These are phyloP conservation scores for Dillenia turbinata DNA, from an alignment of 164 flowering plant genomes.

Conservation along the genomic window DNA sequence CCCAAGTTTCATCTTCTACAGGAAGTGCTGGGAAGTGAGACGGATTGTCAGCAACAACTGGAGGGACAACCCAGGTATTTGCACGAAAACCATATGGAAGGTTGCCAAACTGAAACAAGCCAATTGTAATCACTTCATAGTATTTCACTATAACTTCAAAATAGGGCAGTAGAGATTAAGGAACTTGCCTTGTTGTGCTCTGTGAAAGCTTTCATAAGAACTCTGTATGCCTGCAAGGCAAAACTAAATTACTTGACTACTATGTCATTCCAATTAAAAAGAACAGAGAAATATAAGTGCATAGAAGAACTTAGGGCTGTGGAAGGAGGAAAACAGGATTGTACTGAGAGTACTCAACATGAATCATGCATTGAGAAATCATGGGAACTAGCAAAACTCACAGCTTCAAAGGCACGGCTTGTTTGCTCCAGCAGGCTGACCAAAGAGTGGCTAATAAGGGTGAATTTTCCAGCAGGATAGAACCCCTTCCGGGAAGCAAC, in stretches of 20 bases:
- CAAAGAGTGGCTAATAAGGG: conserved; percentile 59
- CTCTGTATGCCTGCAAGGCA: conserved; percentile 69
- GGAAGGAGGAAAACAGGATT: background rate
- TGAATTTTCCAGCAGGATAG: conserved; percentile 69
- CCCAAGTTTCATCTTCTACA: conserved; percentile 88
- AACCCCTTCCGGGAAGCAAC: conserved; percentile 77
- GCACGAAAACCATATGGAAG: conserved; percentile 93
- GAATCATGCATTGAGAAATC: background rate
- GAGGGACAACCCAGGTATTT: conserved; percentile 95
- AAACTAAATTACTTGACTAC: background rate
- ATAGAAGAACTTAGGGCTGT: background rate
- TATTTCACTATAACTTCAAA: background rate
- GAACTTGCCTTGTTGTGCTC: conserved; percentile 84
- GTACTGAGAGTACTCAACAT: too few species aligned
- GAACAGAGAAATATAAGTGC: background rate
- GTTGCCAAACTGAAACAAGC: conserved; percentile 77
- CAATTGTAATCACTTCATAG: background rate
- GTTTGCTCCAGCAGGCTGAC: conserved; percentile 68
- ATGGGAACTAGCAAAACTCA: conserved; percentile 28
- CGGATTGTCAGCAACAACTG: conserved; percentile 67
- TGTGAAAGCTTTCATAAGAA: conserved; percentile 83
- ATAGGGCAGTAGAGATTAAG: background rate
- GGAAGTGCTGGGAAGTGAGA: conserved; percentile 73
- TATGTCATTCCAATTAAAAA: background rate
- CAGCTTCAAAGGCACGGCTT: conserved; percentile 70